Conservation (phyloP, 306 rosid species). For the Glycine tomentella region DNA sequence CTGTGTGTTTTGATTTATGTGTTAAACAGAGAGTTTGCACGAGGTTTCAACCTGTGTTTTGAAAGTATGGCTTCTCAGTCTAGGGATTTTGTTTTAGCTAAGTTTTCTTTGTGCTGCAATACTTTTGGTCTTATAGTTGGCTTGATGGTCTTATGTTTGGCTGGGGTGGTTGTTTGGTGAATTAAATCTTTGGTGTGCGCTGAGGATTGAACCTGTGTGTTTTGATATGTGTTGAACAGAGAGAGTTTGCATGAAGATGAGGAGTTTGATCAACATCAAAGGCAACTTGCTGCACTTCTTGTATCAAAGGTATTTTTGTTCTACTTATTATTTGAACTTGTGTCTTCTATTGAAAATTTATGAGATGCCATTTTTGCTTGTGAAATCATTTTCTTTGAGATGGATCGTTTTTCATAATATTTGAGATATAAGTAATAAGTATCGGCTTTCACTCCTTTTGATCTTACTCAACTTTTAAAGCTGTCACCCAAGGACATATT, state of each 20-base stretch:
- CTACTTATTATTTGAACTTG: constrained; percentile 36
- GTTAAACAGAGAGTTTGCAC: too few species aligned
- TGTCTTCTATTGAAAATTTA: not conserved
- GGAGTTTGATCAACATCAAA: constrained; percentile 86
- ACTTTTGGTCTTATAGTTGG: too few species aligned
- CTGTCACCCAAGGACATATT: constrained; percentile 16
- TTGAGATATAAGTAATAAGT: constrained; percentile 5
- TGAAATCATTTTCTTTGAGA: not conserved
- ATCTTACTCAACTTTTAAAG: constrained; percentile 15
- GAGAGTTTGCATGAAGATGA: constrained; percentile 97
- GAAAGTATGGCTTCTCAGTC: too few species aligned
- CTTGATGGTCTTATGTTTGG: not conserved
- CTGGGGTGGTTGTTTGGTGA: constrained; percentile 1
- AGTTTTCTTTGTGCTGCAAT: too few species aligned
- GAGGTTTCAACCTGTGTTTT: too few species aligned
- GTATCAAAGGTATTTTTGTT: constrained; percentile 76
- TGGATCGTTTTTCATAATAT: not conserved
- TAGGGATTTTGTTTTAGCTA: too few species aligned
- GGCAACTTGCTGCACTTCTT: constrained; percentile 93
- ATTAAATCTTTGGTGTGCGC: not conserved
- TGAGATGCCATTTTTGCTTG: constrained; percentile 3
- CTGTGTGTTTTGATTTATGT: too few species aligned
- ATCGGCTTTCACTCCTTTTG: not conserved
- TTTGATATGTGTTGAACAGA: constrained; percentile 54
- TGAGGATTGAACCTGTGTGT: constrained; percentile 6